Evolutionary conservation across 805 yeast genomes (phyloP), one percentile per base, ranked within the genome.

Genomic region (Metschnikowia vanudenii): DNA sequence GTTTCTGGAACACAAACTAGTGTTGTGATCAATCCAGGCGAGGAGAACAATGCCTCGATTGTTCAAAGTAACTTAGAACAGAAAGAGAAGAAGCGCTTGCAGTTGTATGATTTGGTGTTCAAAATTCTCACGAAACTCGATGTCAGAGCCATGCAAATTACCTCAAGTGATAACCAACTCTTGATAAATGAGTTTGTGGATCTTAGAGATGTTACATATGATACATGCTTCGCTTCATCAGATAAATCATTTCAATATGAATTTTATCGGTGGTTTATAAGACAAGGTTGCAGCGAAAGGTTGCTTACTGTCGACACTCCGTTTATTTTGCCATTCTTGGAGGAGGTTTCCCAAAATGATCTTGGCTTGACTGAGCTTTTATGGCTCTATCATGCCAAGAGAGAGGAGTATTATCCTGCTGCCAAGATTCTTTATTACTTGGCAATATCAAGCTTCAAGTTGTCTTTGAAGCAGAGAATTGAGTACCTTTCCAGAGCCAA

Each of bases 211-310:
- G 74, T 80, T 35, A 80, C 94, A 28, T 91, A 91, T 62, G 76
- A 78, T 8, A 75, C 84, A 14, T 88, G 94, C 46, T 81, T 90
- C 57, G 78, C 79, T 14, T 83, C 84, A 43, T 74, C 79, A 37
- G 98, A 94, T 61, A 87, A 84, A 58, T 64, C 82, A n/a, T 94
- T 94, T 76, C 99, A 94, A 54, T 89, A 84, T 66, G 87, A 88
- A 53, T 79, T 94, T 53, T 94, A 94, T 64, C 92, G 88, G 62
- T 94, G 98, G 97, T 83, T 89, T 56, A 84, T 89, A 29, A 68
- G 75, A 37, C 88, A 87, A 59, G 91, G 88, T 3, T 78, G 82
- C 24, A 84, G 88, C 50, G 94, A 85, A 46, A 80, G 87, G 51
- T 69, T 94, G 37, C 72, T 92, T 49, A 88, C 85, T 39, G 76